Base-by-base conservation (phyloP, 768 basidiomycete genomes). In the Rhodotorula toruloides region DNA sequence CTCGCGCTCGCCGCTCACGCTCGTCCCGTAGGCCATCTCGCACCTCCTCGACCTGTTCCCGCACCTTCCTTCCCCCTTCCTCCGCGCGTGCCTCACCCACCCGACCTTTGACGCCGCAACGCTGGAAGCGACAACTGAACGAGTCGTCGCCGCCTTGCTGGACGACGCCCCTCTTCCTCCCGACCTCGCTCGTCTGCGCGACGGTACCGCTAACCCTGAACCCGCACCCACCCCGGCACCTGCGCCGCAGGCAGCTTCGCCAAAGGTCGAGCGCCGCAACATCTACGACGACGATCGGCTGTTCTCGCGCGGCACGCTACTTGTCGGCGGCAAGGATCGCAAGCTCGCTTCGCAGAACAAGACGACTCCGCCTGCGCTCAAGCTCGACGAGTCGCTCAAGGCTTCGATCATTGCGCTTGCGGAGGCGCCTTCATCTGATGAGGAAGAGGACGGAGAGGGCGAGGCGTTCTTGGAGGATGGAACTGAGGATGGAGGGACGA, bases 1-100 rank as follows among this genome's bases (percentile, higher is more conserved):
- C 36, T 37, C 44, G 17, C 17, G 2, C 25, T 31, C 36, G 13
- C 25, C 37, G 37, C 46, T 16, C 25, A 14, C 36, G 2, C 65
- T 43, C 31, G 39, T 66, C n/a, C 37, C 48, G 4, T 57, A 67
- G 50, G 60, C 68, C 39, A 53, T 88, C 34, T 80, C 83, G 0
- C 86, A 90, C 71, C 84, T 91, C 17, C 81, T 88, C 19, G 89
- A 89, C 68, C 84, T 91, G 67, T 79, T 92, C 42, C 87, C 89
- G 0, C 82, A 88, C 48, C 78, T 83, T 34, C 76, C 82, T 0
- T 79, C 82, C 0, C 73, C 74, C 4, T 88, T 90, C 72, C 78
- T 91, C 55, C 57, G 61, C n/a, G 13, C 36, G 21, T 55, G 48
- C 5, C 64, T 70, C 47, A 1, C 25, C 17, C 61, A 70, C 40